phyloP scores from a whole-genome alignment of 176 grass and related monocot species.

The Oropetium thomaeum region DNA sequence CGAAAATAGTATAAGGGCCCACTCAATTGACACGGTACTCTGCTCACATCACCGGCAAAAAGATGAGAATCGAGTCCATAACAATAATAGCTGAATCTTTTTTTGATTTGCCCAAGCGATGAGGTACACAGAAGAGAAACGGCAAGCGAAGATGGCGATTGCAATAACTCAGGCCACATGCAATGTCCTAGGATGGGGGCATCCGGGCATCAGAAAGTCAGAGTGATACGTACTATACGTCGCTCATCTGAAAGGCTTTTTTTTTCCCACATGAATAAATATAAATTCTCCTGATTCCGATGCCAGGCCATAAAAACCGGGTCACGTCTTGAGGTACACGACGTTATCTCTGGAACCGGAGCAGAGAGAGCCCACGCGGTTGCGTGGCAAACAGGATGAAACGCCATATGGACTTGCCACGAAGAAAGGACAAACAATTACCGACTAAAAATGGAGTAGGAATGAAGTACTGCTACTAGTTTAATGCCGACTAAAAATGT shows the following conservation, averaged over 20 bases:
- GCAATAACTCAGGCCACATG: constrained; percentile 28
- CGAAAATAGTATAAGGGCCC: background rate
- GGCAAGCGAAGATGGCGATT: constrained; percentile 9
- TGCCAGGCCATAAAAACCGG: background rate
- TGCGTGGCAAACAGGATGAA: constrained; percentile 4
- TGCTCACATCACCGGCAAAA: constrained; percentile 2
- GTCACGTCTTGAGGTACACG: background rate
- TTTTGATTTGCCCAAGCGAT: background rate
- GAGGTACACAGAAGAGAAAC: constrained; percentile 12
- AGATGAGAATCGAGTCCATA: constrained; percentile 4
- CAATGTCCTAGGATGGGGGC: background rate
- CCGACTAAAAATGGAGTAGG: background rate
- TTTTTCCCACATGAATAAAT: background rate
- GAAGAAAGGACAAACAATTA: constrained; percentile 14
- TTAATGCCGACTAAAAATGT: background rate
- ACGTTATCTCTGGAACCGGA: background rate
- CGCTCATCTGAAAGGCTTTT: background rate
- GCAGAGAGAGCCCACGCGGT: background rate
- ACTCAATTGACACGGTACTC: background rate
- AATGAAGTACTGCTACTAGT: background rate
- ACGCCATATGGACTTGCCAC: background rate
- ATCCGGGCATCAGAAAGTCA: background rate
- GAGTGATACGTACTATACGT: background rate
- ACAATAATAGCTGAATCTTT: constrained; percentile 26
- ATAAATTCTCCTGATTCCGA: constrained; percentile 18